Conservation (phyloP, 148 eudicot species). For the Heliosperma pusillum region DNA sequence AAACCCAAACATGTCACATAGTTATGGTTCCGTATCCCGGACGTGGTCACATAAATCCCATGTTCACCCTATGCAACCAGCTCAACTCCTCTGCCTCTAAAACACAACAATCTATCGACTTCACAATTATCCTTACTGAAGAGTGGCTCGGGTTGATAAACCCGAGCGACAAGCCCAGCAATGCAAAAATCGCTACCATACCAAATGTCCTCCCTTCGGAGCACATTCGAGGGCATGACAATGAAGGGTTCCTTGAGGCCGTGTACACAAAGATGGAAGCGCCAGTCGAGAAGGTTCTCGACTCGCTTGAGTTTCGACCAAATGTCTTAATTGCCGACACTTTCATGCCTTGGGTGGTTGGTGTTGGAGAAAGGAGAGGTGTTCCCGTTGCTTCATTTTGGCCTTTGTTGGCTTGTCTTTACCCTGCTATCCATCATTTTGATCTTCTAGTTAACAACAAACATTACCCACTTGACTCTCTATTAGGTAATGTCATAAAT, state of each 20-base stretch:
- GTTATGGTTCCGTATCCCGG: conserved; percentile 34
- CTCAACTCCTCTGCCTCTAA: conserved; percentile 11
- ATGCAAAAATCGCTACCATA: conserved; percentile 23
- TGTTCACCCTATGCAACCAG: conserved; percentile 22
- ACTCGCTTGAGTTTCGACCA: conserved; percentile 16
- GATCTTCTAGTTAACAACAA: conserved; percentile 23
- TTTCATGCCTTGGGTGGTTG: conserved; percentile 31
- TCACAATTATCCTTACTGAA: conserved; percentile 18
- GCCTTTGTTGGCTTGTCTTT: conserved; percentile 28
- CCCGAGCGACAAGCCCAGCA: conserved; percentile 16
- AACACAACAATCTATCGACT: neutral
- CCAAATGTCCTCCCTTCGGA: conserved; percentile 41
- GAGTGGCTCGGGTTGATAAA: conserved; percentile 16
- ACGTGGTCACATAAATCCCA: conserved; percentile 39
- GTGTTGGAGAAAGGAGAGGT: conserved; percentile 27
- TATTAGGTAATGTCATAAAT: conserved; percentile 1
- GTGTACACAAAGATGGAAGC: conserved; percentile 25
- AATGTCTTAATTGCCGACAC: conserved; percentile 31
- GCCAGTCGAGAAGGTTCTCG: conserved; percentile 33
- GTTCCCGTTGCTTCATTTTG: conserved; percentile 38
- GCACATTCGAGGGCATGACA: conserved; percentile 25
- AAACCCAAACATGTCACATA: conserved; percentile 20
- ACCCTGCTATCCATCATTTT: conserved; percentile 25
- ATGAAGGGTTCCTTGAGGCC: conserved; percentile 24
- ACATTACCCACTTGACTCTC: conserved; percentile 23